Evolutionary conservation across 495 filamentous ascomycete species (phyloP).

Genomic region (Entonaema liquescens): DNA sequence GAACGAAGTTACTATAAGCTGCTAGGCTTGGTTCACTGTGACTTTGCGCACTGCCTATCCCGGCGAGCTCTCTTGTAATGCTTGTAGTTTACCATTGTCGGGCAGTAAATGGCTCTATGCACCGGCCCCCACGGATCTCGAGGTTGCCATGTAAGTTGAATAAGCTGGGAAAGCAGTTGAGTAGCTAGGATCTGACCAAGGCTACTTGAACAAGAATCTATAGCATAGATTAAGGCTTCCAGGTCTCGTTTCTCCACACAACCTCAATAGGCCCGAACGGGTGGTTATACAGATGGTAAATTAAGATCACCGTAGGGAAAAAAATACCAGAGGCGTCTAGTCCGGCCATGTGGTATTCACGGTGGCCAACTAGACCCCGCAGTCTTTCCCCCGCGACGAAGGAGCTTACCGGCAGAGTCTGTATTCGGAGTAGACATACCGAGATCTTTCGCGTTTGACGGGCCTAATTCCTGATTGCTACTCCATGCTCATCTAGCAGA

Average conservation of each 20-base stretch:
- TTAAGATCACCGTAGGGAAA: slow-evolving; percentile 48
- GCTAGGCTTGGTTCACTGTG: slow-evolving; percentile 2
- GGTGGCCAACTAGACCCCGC: slow-evolving; percentile 52
- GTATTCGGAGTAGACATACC: slow-evolving; percentile 56
- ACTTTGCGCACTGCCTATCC: slow-evolving; percentile 13
- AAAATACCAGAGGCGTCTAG: slow-evolving; percentile 43
- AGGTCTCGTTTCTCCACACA: slow-evolving; percentile 30
- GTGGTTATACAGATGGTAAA: slow-evolving; percentile 49
- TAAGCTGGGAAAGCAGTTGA: slow-evolving; percentile 5
- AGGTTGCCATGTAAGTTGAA: not conserved
- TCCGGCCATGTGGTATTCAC: slow-evolving; percentile 44
- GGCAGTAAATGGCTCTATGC: not conserved
- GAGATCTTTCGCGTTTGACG: slow-evolving; percentile 51
- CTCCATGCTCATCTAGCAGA: slow-evolving; percentile 13
- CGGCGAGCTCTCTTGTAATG: slow-evolving; percentile 6
- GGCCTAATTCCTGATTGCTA: slow-evolving; percentile 61
- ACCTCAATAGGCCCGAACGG: slow-evolving; percentile 41
- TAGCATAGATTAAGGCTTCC: slow-evolving; percentile 35
- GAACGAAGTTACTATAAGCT: slow-evolving; percentile 13
- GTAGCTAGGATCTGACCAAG: slow-evolving; percentile 19
- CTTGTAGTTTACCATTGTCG: not conserved
- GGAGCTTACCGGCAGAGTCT: slow-evolving; percentile 45
- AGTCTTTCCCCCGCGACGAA: slow-evolving; percentile 47
- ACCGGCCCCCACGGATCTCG: slow-evolving; percentile 25
- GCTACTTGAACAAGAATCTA: slow-evolving; percentile 29